Evolutionary conservation across 1,139 yeast genomes (phyloP).

Genomic region (Pichia sp.): DNA sequence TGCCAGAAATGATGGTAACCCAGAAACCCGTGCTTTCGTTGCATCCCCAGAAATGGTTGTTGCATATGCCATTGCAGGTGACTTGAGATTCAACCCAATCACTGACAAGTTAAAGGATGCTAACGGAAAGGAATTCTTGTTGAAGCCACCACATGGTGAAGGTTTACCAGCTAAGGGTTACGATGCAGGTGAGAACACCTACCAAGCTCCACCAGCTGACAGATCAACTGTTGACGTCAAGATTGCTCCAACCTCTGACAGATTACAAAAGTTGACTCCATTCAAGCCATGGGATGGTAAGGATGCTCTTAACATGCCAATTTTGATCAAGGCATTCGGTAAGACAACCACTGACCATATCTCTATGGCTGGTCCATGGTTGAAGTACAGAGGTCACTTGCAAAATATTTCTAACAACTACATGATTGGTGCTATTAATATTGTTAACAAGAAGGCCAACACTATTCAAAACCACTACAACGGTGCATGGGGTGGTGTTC

Average conservation of each 20-base stretch:
- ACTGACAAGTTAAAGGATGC: constrained; percentile 92
- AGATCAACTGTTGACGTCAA: constrained; percentile 70
- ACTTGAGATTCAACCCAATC: constrained; percentile 95
- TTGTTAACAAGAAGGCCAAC: constrained; percentile 95
- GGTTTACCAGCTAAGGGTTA: constrained; percentile 93
- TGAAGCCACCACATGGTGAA: constrained; percentile 83
- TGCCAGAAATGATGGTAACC: constrained; percentile 98
- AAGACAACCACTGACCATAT: constrained; percentile 99
- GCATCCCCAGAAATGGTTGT: constrained; percentile 98
- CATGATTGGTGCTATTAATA: constrained; percentile 99
- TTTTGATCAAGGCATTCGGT: constrained; percentile 93
- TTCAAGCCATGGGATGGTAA: constrained; percentile 95
- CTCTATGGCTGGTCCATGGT: constrained; percentile 99
- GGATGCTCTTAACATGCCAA: constrained; percentile 85
- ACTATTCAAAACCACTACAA: constrained; percentile 83
- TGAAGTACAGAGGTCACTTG: constrained; percentile 99
- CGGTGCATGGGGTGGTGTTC: constrained; percentile 91
- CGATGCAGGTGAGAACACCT: constrained; percentile 93
- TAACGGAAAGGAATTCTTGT: constrained; percentile 93
- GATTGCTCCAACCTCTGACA: constrained; percentile 82
- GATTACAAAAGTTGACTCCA: constrained; percentile 87
- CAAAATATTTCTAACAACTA: constrained; percentile 98
- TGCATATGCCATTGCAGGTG: constrained; percentile 96
- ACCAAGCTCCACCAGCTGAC: constrained; percentile 96
- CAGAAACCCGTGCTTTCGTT: constrained; percentile 95